Base-by-base conservation (phyloP, 2,329 filamentous ascomycete species). In the Neofusicoccum laricinum region DNA sequence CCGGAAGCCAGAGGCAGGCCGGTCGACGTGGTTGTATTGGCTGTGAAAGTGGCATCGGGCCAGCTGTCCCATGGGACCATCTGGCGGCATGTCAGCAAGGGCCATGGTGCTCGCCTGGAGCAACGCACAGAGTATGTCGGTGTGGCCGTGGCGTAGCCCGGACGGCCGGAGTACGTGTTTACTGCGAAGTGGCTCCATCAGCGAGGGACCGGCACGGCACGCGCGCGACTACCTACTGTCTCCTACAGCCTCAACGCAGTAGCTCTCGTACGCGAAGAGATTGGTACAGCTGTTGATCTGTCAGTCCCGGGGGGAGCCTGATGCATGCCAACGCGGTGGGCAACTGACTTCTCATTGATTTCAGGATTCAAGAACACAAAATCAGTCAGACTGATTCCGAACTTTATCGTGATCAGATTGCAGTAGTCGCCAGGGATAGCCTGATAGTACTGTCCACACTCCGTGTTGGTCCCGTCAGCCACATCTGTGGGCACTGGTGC, bases 201-300 rank as follows among this genome's bases (percentile, higher is more conserved):
- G 17, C 61, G 25, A 30, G 25, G 7, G 7, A 7, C 25, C 25
- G 7, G 5, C 25, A 30, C 25, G 25, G 25, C 1, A 30, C 25
- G 7, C 25, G 25, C 25, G 25, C 25, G 25, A 5, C 25, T 30
- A 66, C 50, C 57, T 65, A 62, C 67, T 75, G 30, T 71, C 68
- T n/a, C 73, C 73, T 0, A 76, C 73, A 0, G 76, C 53, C 53
- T 69, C 59, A 11, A 78, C 68, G 65, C 76, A 79, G 67, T 78
- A 79, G 38, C 63, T 67, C 38, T 71, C 68, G 0, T 69, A 57
- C 0, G 69, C 70, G 7, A 58, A 73, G 14, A 78, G 68, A 57
- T 78, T 78, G 10, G 73, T 76, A 66, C 74, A 78, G 59, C 75
- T 72, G 45, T 5, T 25, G 7, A n/a, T 1, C 10, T 7, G 19